Evolutionary conservation across 129 eudicot genomes (phyloP).

Genomic region (Pulicaria dysenterica): DNA sequence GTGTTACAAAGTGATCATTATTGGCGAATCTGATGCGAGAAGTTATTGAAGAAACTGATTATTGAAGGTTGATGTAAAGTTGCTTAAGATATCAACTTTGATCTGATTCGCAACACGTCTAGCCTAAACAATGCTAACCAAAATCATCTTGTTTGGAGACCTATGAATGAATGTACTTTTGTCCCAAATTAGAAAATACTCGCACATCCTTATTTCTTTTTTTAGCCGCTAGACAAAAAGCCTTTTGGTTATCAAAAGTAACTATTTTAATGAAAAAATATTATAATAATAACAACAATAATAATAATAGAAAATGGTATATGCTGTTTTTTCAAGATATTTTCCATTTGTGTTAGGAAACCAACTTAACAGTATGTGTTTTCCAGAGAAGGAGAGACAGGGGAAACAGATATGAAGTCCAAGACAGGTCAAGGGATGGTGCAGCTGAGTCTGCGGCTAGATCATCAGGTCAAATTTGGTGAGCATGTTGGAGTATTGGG

Average conservation of each 20-base stretch:
- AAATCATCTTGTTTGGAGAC: slow-evolving; percentile 7
- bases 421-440: slow-evolving; percentile 47
- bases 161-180: background rate
- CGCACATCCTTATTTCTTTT: too few relatives aligned
- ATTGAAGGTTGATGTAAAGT: background rate
- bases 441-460: slow-evolving; percentile 56
- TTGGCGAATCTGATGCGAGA: background rate
- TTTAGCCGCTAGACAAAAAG: too few relatives aligned
- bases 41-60: too few relatives aligned
- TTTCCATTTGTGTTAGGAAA: background rate
- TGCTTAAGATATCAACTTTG: background rate
- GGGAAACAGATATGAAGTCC: slow-evolving; percentile 38
- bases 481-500: slow-evolving; percentile 82
- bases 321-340: background rate
- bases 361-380: slow-evolving; percentile 5
- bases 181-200: too few relatives aligned
- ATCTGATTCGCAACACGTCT: background rate
- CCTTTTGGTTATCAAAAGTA: background rate
- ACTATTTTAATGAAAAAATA: background rate
- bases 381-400: slow-evolving; percentile 44
- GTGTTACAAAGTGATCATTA: background rate
- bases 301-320: slow-evolving; percentile 7
- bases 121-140: background rate
- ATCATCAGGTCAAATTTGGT: slow-evolving; percentile 86
- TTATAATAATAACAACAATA: background rate